Conservation (phyloP, 2,329 filamentous ascomycete species). For the Apiospora pterosperma region DNA sequence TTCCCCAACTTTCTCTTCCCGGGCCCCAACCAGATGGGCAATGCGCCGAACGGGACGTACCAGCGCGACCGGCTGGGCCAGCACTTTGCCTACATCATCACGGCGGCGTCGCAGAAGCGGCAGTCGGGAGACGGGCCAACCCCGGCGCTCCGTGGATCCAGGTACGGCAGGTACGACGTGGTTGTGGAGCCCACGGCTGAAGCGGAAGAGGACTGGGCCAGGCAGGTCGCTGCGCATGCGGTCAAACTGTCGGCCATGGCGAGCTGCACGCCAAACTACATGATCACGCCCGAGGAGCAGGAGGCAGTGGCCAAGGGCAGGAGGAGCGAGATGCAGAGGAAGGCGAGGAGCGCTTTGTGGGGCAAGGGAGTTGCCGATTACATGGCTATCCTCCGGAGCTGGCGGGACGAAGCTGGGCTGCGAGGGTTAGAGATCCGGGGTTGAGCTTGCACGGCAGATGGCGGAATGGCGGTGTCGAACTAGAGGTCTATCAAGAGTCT, state of each 20-base stretch:
- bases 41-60: slow-evolving; percentile 23
- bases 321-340: not conserved
- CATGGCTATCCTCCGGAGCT: not conserved
- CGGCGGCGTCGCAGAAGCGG: no score
- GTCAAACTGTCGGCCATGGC: not conserved
- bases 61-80: slow-evolving; percentile 20
- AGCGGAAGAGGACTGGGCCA: not conserved
- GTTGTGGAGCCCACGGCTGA: not conserved
- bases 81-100: slow-evolving; percentile 9
- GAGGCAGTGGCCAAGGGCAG: not conserved
- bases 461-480: no score
- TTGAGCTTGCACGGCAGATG: no score
- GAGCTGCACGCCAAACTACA: not conserved
- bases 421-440: not conserved
- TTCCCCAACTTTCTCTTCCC: slow-evolving; percentile 20
- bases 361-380: not conserved
- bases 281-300: not conserved
- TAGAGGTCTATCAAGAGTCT: no score
- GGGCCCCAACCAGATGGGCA: slow-evolving; percentile 9
- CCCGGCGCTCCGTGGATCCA: no score
- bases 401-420: not conserved
- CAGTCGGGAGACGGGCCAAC: no score
- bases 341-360: not conserved
- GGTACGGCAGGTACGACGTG: not conserved
- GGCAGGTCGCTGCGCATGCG: not conserved